These are phyloP conservation scores for Aspergillus baeticus DNA, from an alignment of 495 filamentous ascomycete species.

Conservation along the genomic window DNA sequence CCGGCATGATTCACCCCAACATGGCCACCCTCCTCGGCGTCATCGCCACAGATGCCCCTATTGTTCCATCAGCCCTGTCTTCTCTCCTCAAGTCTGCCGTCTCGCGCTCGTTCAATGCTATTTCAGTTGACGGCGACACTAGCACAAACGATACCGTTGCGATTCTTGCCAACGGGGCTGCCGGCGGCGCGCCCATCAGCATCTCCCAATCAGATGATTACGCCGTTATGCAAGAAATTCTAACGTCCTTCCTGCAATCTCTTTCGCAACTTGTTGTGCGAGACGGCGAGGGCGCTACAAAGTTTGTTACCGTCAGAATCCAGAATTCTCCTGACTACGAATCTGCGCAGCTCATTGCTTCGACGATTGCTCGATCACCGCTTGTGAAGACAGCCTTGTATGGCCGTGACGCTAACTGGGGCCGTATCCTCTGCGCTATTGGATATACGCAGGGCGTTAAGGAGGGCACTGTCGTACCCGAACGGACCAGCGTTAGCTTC, in stretches of 20 bases:
- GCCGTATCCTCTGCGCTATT: slow-evolving; percentile 91
- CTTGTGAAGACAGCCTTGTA: slow-evolving; percentile 97
- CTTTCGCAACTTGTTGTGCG: slow-evolving; percentile 91
- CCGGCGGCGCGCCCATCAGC: slow-evolving; percentile 66
- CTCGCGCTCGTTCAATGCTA: slow-evolving; percentile 90
- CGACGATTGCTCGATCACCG: slow-evolving; percentile 87
- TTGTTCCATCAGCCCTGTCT: slow-evolving; percentile 66
- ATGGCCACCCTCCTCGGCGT: slow-evolving; percentile 97
- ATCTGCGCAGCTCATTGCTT: slow-evolving; percentile 69
- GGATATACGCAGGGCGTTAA: slow-evolving; percentile 77
- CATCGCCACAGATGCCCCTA: slow-evolving; percentile 88
- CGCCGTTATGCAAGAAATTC: slow-evolving; percentile 59
- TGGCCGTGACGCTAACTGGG: slow-evolving; percentile 98
- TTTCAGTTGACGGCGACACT: slow-evolving; percentile 95
- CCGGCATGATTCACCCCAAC: slow-evolving; percentile 99
- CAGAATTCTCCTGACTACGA: slow-evolving; percentile 65
- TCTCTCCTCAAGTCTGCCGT: slow-evolving; percentile 71
- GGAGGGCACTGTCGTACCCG: slow-evolving; percentile 66
- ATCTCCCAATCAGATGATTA: slow-evolving; percentile 60
- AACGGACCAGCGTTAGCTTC: slow-evolving; percentile 89
- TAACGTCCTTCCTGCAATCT: slow-evolving; percentile 76
- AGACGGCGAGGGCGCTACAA: slow-evolving; percentile 96
- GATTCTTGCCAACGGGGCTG: slow-evolving; percentile 90
- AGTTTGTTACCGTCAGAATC: slow-evolving; percentile 94
- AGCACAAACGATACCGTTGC: slow-evolving; percentile 96